Percentiles rank a stretch among this genome's conserved stretches.
Conservation (phyloP, 2,329 filamentous ascomycete genomes). For the Curvularia verruculosa region DNA sequence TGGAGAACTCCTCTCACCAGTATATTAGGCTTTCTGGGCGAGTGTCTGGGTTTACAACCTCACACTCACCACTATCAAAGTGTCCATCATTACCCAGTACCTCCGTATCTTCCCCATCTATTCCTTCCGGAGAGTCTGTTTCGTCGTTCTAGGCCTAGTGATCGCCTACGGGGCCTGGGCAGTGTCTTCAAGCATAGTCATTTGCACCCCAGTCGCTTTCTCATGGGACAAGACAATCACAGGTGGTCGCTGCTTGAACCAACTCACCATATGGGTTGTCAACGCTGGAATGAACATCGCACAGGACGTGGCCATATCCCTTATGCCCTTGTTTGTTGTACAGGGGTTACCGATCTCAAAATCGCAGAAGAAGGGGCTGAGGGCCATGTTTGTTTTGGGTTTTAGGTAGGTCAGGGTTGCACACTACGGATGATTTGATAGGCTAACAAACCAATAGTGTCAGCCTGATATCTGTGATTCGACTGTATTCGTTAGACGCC, state of each 20-base stretch:
- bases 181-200: conserved; percentile 42
- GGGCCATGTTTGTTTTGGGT: conserved; percentile 47
- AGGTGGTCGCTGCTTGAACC: conserved; percentile 39
- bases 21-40: conserved; percentile 42
- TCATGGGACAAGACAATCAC: conserved; percentile 42
- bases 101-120: conserved; percentile 39
- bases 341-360: conserved; percentile 40
- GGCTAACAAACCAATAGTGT: conserved; percentile 31
- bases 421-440: not conserved
- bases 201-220: conserved; percentile 41
- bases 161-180: conserved; percentile 37
- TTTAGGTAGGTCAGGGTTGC: conserved; percentile 40
- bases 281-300: conserved; percentile 43
- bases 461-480: conserved; percentile 43
- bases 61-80: conserved; percentile 39
- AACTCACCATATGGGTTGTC: conserved; percentile 38
- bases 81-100: conserved; percentile 44
- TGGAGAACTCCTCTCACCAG: conserved; percentile 17
- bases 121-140: conserved; percentile 39
- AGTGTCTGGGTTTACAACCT: conserved; percentile 44
- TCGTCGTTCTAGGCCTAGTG: conserved; percentile 34
- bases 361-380: conserved; percentile 46
- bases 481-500: conserved; percentile 38
- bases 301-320: conserved; percentile 42
- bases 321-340: conserved; percentile 42